A percentile compares a stretch with the other conserved stretches of the same genome.
Evolutionary conservation across 768 basidiomycete genomes (phyloP).

Genomic region (Lentinula raphanica): DNA sequence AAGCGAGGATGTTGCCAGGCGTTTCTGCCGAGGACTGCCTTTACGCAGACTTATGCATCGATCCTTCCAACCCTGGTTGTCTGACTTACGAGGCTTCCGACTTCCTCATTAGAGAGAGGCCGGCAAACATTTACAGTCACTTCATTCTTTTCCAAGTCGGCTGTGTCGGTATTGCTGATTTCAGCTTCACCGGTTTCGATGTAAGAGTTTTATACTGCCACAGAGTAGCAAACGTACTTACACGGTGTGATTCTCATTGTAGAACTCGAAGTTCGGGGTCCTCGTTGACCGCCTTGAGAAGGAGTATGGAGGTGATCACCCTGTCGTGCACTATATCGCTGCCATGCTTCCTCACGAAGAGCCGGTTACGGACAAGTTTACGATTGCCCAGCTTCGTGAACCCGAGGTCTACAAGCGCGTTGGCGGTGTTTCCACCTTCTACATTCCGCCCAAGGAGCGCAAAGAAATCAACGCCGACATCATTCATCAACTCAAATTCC

Average conservation of each 20-base stretch:
- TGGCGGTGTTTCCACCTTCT: conserved; percentile 6
- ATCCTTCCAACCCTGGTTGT: conserved; percentile 7
- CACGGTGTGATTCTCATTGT: background rate
- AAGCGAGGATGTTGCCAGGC: conserved; percentile 3
- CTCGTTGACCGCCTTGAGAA: conserved; percentile 7
- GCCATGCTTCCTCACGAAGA: conserved; percentile 1
- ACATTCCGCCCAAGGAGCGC: conserved; percentile 1
- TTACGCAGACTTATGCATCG: conserved; percentile 5
- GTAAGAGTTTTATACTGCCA: background rate
- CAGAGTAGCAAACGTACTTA: too few species aligned
- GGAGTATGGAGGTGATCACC: conserved; percentile 1
- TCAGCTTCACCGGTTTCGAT: conserved; percentile 4
- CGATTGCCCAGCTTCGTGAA: conserved; percentile 1
- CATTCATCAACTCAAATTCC: background rate
- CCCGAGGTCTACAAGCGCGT: background rate
- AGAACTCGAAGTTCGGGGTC: conserved; percentile 1
- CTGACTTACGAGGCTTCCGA: conserved; percentile 7
- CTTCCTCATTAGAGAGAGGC: conserved; percentile 3
- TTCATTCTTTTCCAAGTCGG: conserved; percentile 4
- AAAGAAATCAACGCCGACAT: background rate
- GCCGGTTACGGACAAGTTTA: background rate
- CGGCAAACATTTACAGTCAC: background rate
- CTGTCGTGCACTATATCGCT: conserved; percentile 6
- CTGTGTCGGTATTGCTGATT: conserved; percentile 5
- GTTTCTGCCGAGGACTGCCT: conserved; percentile 7